Evolutionary conservation across 164 flowering plant genomes (phyloP).

Genomic region (Tetrastigma voinierianum): DNA sequence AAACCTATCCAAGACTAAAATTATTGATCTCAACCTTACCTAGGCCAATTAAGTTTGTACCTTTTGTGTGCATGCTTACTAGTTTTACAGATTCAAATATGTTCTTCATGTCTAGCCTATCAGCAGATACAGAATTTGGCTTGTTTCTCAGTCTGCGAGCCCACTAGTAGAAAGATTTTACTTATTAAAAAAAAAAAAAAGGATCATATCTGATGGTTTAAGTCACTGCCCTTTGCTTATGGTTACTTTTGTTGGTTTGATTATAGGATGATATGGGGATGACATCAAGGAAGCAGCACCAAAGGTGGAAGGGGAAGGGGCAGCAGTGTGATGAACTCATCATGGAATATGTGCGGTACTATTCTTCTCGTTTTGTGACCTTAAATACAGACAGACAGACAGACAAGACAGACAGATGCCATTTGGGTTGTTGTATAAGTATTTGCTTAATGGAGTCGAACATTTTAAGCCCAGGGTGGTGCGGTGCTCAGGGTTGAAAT

Average conservation of each 20-base stretch:
- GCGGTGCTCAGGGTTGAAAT: slow-evolving; percentile 16
- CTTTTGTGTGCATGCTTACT: too few relatives aligned
- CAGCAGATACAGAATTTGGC: too few relatives aligned
- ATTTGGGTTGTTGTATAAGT: slow-evolving; percentile 23
- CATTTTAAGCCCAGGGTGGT: slow-evolving; percentile 9
- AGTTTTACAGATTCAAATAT: too few relatives aligned
- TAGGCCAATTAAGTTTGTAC: too few relatives aligned
- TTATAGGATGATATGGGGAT: slow-evolving; percentile 49
- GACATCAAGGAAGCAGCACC: slow-evolving; percentile 67
- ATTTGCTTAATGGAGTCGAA: slow-evolving; percentile 8
- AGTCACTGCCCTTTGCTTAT: not conserved
- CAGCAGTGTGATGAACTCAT: slow-evolving; percentile 8
- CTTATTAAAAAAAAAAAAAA: too few relatives aligned
- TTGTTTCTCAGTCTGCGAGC: too few relatives aligned
- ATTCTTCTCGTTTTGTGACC: slow-evolving; percentile 6
- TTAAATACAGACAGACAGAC: too few relatives aligned
- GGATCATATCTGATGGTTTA: too few relatives aligned
- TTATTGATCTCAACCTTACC: too few relatives aligned
- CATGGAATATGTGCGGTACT: slow-evolving; percentile 18
- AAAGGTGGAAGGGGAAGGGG: slow-evolving; percentile 38
- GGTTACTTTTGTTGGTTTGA: not conserved
- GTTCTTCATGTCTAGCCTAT: too few relatives aligned
- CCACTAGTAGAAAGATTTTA: too few relatives aligned
- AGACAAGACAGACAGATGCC: slow-evolving; percentile 12
- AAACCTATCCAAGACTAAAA: too few relatives aligned